Evolutionary conservation across 2,329 filamentous ascomycete genomes (phyloP), one percentile per base, ranked within the genome.

Genomic region (Aspergillus fischeri): DNA sequence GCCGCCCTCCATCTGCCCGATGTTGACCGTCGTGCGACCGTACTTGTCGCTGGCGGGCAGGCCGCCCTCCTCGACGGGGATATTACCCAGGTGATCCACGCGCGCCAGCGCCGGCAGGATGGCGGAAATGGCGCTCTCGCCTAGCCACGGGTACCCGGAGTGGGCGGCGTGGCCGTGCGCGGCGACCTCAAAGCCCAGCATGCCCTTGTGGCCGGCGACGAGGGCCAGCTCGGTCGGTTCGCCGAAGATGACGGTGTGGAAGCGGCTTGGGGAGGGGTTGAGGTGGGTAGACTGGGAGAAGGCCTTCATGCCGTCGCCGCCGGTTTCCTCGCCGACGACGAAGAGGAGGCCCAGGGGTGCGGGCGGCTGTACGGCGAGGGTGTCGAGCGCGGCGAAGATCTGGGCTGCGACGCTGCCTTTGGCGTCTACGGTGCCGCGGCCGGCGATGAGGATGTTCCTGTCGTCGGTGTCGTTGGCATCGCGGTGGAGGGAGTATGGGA

Each of bases 221-320:
- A 97, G 86, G 73, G 89, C 91, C 64, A 87, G 84, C 67, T 96
- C 91, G 0, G 94, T 99, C 0, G 93, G 93, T 72, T 99, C 94
- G 44, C 94, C 93, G 68, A 97, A 97, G 67, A 94, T 89, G 66
- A 91, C 86, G 3, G 91, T 85, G 35, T 87, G 81, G 78, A 85
- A 87, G 20, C 63, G 64, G 17, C 57, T 77, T 68, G 45, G 73
- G 64, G 35, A 81, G 9, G 69, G 53, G 60, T 52, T 76, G 66
- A 86, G 80, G 73, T 81, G 66, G 58, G 73, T 42, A 64, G 79
- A 79, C 7, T 71, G 54, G 11, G 77, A 78, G 65, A 78, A 79
- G 51, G 72, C 67, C 52, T 73, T 73, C 93, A 97, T 97, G 8
- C 93, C 93, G 60, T 89, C 87, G 9, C 93, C 93, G 3, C 79